Evolutionary conservation across 371 early-diverging fungal species (phyloP).

Genomic region (Rhizopus sp.): DNA sequence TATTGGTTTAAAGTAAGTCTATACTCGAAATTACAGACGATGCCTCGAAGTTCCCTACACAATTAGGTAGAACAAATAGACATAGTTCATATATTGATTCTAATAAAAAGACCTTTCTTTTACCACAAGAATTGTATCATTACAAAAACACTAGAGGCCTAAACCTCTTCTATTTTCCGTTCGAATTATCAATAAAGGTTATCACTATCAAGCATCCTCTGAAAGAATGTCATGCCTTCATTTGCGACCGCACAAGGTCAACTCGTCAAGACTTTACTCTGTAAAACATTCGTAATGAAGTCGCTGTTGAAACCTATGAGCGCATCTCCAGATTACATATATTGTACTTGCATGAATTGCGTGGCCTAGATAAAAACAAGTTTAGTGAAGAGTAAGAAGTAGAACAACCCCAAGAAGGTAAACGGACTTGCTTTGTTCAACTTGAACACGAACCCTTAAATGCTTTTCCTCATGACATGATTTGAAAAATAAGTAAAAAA

Average conservation of each 20-base stretch:
- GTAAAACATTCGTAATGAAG: slow-evolving; percentile 73
- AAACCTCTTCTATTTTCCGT: too few relatives aligned
- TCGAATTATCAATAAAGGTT: not conserved
- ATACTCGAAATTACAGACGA: too few relatives aligned
- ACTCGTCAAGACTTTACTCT: slow-evolving; percentile 89
- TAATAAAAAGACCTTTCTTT: too few relatives aligned
- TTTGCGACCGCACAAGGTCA: slow-evolving; percentile 87
- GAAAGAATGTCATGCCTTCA: slow-evolving; percentile 76
- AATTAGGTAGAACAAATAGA: too few relatives aligned
- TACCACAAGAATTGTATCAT: too few relatives aligned
- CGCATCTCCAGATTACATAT: slow-evolving; percentile 90
- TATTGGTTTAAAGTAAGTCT: too few relatives aligned
- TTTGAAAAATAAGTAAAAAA: too few relatives aligned
- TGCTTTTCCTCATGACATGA: too few relatives aligned
- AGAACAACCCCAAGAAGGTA: slow-evolving; percentile 86
- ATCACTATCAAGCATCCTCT: slow-evolving; percentile 40
- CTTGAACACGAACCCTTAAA: too few relatives aligned
- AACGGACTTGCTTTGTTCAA: not conserved
- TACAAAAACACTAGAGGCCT: too few relatives aligned
- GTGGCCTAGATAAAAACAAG: slow-evolving; percentile 57
- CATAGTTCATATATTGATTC: too few relatives aligned
- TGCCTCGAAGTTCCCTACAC: too few relatives aligned
- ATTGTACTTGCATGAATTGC: slow-evolving; percentile 71
- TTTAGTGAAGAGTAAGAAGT: slow-evolving; percentile 81
- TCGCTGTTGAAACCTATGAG: slow-evolving; percentile 77